These are phyloP conservation scores for Fragosphaeria purpurea DNA, from an alignment of 2,329 filamentous ascomycete species.

Conservation along the genomic window DNA sequence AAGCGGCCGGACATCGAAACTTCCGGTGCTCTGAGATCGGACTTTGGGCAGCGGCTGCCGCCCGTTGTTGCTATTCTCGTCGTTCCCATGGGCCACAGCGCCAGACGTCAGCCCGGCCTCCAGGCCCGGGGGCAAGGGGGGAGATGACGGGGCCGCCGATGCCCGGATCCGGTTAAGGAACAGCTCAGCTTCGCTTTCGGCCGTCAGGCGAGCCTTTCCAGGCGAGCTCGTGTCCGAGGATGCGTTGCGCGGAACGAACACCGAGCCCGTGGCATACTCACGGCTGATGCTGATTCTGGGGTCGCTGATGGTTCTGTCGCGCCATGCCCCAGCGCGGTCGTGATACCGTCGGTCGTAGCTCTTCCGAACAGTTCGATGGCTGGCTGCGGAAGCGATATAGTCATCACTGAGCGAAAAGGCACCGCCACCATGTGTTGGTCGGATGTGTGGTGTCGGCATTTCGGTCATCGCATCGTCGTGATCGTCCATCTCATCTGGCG, in stretches of 20 bases:
- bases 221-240: slow-evolving; percentile 14
- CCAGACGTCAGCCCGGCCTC: slow-evolving; percentile 9
- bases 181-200: slow-evolving; percentile 31
- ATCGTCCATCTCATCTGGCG: slow-evolving; percentile 1
- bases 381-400: background rate
- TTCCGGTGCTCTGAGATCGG: slow-evolving; percentile 12
- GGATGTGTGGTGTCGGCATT: slow-evolving; percentile 1
- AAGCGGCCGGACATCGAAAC: slow-evolving; percentile 17
- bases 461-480: slow-evolving; percentile 6
- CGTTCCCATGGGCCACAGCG: background rate
- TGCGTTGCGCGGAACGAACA: slow-evolving; percentile 16
- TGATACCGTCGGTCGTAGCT: slow-evolving; percentile 30
- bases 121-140: slow-evolving; percentile 16
- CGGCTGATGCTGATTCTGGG: slow-evolving; percentile 31
- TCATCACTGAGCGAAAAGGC: too few relatives aligned
- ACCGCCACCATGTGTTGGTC: background rate
- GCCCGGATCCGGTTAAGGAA: slow-evolving; percentile 32
- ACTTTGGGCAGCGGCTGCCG: background rate
- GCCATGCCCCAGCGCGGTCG: slow-evolving; percentile 35
- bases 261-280: slow-evolving; percentile 27
- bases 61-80: background rate
- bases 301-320: slow-evolving; percentile 29
- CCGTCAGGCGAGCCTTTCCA: slow-evolving; percentile 20
- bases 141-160: slow-evolving; percentile 21
- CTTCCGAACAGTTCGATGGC: slow-evolving; percentile 31